These are phyloP conservation scores for Globisporangium recalcitrans DNA, from an alignment of 352 stramenopile genomes.

Conservation along the genomic window DNA sequence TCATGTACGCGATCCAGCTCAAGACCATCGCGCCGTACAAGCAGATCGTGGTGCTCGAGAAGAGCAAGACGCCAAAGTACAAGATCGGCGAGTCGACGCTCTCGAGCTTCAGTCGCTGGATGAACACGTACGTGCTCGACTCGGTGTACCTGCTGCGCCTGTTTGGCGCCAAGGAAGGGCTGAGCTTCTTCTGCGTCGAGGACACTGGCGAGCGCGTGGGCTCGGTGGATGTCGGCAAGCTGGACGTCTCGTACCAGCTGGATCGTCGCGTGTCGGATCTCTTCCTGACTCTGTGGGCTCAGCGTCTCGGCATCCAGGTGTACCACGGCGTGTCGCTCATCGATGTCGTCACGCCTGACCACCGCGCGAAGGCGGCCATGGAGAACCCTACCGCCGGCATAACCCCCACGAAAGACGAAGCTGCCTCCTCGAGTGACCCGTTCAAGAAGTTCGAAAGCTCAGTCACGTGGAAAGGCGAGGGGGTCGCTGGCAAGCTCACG, in stretches of 20 bases:
- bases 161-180: background rate
- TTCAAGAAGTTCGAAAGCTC: constrained; percentile 1
- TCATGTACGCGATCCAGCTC: constrained; percentile 1
- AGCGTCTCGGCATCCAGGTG: background rate
- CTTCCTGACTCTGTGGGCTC: background rate
- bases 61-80: constrained; percentile 1
- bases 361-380: background rate
- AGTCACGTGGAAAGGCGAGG: background rate
- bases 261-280: background rate
- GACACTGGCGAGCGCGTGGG: background rate
- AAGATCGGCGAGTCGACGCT: constrained; percentile 4
- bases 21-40: background rate
- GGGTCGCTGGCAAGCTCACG: background rate
- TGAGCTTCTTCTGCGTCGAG: constrained; percentile 3
- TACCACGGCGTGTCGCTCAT: background rate
- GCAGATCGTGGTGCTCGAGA: constrained; percentile 1
- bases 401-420: no score
- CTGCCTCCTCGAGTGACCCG: background rate
- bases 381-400: no score
- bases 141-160: constrained; percentile 2
- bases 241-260: background rate
- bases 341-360: background rate
- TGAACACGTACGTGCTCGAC: constrained; percentile 3
- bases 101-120: constrained; percentile 1
- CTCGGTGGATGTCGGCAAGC: background rate